A percentile compares a stretch with the other conserved stretches of the same genome.
Evolutionary conservation across 768 basidiomycete species (phyloP).

Genomic region (Zangia roseola): DNA sequence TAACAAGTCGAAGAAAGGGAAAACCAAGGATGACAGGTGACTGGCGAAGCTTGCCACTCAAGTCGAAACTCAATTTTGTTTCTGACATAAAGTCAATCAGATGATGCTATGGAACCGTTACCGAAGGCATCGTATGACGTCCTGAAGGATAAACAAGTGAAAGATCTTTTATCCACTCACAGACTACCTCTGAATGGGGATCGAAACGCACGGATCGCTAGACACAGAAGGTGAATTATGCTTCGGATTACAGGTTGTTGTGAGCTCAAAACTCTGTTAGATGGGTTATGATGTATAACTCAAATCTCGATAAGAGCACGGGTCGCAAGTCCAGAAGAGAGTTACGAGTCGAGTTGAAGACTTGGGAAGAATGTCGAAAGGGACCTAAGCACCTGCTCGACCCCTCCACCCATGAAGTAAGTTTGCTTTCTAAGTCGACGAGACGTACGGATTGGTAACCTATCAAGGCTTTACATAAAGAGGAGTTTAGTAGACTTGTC

Average conservation of each 20-base stretch:
- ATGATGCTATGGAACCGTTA: constrained; percentile 43
- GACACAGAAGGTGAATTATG: constrained; percentile 54
- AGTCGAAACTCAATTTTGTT: constrained; percentile 12
- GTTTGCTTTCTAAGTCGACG: background rate
- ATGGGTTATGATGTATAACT: constrained; percentile 70
- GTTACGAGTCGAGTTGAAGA: constrained; percentile 51
- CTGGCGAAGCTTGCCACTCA: background rate
- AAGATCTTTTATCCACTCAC: constrained; percentile 52
- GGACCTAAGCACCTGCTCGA: constrained; percentile 34
- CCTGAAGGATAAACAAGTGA: constrained; percentile 59
- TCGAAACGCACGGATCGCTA: constrained; percentile 46
- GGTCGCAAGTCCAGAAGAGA: constrained; percentile 47
- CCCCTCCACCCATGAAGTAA: constrained; percentile 40
- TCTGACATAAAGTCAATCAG: constrained; percentile 23
- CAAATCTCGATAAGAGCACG: constrained; percentile 60
- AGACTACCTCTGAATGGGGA: constrained; percentile 53
- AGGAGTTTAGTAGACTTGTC: constrained; percentile 36
- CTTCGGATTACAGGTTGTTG: background rate
- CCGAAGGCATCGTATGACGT: constrained; percentile 67
- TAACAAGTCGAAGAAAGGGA: constrained; percentile 38
- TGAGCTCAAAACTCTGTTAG: constrained; percentile 32
- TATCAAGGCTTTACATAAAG: constrained; percentile 22
- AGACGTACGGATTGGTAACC: background rate
- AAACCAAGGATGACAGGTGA: constrained; percentile 36
- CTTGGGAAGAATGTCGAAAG: constrained; percentile 56